A percentile compares a stretch with the other conserved stretches of the same genome.
Conservation (phyloP, 2,329 filamentous ascomycete genomes). For the Chrysoporthe deuterocubensis region DNA sequence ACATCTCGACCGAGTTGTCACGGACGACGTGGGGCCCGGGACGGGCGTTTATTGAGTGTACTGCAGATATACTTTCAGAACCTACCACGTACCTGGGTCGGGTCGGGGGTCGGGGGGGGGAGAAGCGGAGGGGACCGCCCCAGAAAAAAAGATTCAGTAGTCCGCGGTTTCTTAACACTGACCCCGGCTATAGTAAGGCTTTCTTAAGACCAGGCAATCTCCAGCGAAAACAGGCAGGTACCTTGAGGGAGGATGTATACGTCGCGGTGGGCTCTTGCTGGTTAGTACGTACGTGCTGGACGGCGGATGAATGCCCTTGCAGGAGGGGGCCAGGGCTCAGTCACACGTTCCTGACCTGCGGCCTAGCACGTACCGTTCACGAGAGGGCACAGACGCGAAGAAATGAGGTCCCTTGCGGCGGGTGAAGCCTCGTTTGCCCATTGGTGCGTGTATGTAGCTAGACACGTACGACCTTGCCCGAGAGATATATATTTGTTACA, state of each 20-base stretch:
- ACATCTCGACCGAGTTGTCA: neutral
- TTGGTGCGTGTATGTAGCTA: neutral
- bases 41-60: neutral
- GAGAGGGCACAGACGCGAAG: neutral
- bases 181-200: neutral
- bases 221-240: neutral
- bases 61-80: neutral
- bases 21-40: neutral
- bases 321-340: neutral
- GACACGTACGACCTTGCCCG: neutral
- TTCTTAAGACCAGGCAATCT: neutral
- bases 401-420: neutral
- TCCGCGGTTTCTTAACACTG: neutral
- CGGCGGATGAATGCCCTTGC: too few relatives aligned
- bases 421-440: neutral
- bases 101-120: too few relatives aligned
- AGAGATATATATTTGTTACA: neutral
- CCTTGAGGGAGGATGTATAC: too few relatives aligned
- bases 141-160: neutral
- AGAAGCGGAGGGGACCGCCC: neutral
- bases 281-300: too few relatives aligned
- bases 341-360: too few relatives aligned
- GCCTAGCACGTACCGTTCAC: too few relatives aligned
- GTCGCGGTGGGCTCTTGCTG: neutral
- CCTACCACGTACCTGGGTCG: neutral